These are phyloP conservation scores for Xylariaceae sp. DNA, from an alignment of 2,329 filamentous ascomycete genomes.

Conservation along the genomic window DNA sequence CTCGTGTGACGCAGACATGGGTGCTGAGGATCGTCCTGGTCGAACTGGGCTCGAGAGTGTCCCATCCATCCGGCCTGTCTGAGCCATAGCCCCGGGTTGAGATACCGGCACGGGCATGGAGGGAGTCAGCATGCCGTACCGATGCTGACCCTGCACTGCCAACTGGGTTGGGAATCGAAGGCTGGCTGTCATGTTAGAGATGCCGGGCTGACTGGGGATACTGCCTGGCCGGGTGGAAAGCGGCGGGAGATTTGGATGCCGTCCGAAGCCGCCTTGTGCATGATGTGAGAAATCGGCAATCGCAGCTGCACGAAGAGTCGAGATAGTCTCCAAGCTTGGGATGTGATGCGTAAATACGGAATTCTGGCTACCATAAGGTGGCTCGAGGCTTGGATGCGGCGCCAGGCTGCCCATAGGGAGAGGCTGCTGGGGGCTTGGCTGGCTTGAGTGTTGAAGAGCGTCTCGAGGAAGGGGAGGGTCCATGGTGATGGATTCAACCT, in stretches of 20 bases:
- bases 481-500: constrained; percentile 19
- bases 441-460: constrained; percentile 19
- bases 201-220: constrained; percentile 19
- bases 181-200: constrained; percentile 16
- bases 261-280: constrained; percentile 30
- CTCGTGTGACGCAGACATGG: constrained; percentile 31
- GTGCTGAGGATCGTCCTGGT: constrained; percentile 17
- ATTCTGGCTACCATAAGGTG: constrained; percentile 37
- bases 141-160: constrained; percentile 30
- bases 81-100: constrained; percentile 12
- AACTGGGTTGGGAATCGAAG: constrained; percentile 26
- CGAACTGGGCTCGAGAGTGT: constrained; percentile 24
- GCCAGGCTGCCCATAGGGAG: constrained; percentile 27
- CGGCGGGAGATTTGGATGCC: constrained; percentile 28
- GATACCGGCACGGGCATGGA: constrained; percentile 11
- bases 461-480: constrained; percentile 23
- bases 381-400: constrained; percentile 33
- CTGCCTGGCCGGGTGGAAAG: constrained; percentile 16
- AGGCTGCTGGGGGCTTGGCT: constrained; percentile 13
- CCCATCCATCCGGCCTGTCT: constrained; percentile 35
- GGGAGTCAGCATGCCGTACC: constrained; percentile 42
- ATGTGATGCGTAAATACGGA: constrained; percentile 32
- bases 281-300: constrained; percentile 24
- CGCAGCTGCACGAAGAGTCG: constrained; percentile 30
- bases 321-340: constrained; percentile 30